Evolutionary conservation across 2,329 filamentous ascomycete species (phyloP).

Genomic region (Corniculantispora saksenae): DNA sequence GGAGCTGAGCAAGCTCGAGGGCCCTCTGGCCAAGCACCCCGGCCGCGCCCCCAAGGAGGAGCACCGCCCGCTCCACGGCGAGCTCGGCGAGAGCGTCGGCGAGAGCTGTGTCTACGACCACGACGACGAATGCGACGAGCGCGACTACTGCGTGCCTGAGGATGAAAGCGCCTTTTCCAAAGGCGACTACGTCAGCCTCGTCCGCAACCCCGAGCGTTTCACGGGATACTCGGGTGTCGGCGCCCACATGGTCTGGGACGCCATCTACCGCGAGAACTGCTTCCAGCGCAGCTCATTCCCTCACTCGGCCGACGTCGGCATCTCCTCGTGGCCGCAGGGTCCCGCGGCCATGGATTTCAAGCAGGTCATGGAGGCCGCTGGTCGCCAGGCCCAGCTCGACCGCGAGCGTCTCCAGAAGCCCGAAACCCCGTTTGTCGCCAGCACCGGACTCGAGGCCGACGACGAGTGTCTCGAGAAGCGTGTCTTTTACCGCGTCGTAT

Average conservation of each 20-base stretch:
- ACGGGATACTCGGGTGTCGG: slow-evolving; percentile 89
- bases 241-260: slow-evolving; percentile 89
- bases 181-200: slow-evolving; percentile 93
- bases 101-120: slow-evolving; percentile 98
- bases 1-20: slow-evolving; percentile 88
- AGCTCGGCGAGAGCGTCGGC: slow-evolving; percentile 81
- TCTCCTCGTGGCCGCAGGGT: slow-evolving; percentile 43
- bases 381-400: slow-evolving; percentile 62
- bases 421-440: slow-evolving; percentile 60
- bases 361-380: slow-evolving; percentile 59
- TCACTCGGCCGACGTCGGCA: slow-evolving; percentile 56
- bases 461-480: slow-evolving; percentile 97
- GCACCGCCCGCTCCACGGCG: slow-evolving; percentile 75
- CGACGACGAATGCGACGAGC: slow-evolving; percentile 93
- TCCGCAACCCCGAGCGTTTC: slow-evolving; percentile 92
- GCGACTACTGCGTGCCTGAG: slow-evolving; percentile 95
- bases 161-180: slow-evolving; percentile 85
- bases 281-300: slow-evolving; percentile 72
- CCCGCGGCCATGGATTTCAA: slow-evolving; percentile 63
- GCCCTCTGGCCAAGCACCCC: slow-evolving; percentile 87
- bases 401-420: slow-evolving; percentile 47
- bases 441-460: slow-evolving; percentile 71
- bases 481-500: slow-evolving; percentile 95
- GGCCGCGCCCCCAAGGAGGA: slow-evolving; percentile 72
- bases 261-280: slow-evolving; percentile 96